Evolutionary conservation across 345 rosid species (phyloP).

Genomic region (Citrus glauca): DNA sequence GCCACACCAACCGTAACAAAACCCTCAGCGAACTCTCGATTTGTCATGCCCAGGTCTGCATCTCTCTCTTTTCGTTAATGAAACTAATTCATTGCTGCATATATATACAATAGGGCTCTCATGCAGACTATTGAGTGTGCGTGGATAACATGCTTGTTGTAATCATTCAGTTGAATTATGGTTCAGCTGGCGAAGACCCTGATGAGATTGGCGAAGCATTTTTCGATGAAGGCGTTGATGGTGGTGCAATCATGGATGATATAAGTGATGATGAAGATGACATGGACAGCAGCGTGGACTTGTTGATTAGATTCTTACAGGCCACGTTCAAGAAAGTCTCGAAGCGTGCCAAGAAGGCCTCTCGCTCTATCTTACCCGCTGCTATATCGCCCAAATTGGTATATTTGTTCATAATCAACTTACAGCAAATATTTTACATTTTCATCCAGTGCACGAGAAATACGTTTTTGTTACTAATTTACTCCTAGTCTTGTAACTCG

Average conservation of each 20-base stretch:
- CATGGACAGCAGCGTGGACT: conserved; percentile 68
- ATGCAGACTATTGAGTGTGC: too few relatives aligned
- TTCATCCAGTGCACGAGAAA: neutral
- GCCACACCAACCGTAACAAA: conserved; percentile 7
- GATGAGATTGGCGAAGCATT: conserved; percentile 39
- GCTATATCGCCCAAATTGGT: conserved; percentile 68
- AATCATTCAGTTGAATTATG: conserved; percentile 31
- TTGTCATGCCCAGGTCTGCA: conserved; percentile 25
- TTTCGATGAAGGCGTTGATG: conserved; percentile 34
- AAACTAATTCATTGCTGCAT: neutral
- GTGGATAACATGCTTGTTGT: too few relatives aligned
- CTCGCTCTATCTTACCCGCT: conserved; percentile 57
- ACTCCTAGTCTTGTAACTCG: neutral
- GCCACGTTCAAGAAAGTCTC: conserved; percentile 64
- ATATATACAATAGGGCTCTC: too few relatives aligned
- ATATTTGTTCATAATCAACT: neutral
- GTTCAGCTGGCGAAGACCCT: conserved; percentile 28
- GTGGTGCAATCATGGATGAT: conserved; percentile 27
- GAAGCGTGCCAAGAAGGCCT: conserved; percentile 67
- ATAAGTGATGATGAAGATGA: conserved; percentile 50
- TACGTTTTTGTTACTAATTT: neutral
- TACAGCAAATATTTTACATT: neutral
- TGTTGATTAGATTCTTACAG: conserved; percentile 57
- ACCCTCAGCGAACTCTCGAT: neutral
- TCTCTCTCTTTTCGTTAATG: neutral